Percentiles rank a stretch among this genome's conserved stretches.
These are phyloP conservation scores for Protomyces inouyei DNA, from an alignment of 1,139 yeast species.

Conservation along the genomic window DNA sequence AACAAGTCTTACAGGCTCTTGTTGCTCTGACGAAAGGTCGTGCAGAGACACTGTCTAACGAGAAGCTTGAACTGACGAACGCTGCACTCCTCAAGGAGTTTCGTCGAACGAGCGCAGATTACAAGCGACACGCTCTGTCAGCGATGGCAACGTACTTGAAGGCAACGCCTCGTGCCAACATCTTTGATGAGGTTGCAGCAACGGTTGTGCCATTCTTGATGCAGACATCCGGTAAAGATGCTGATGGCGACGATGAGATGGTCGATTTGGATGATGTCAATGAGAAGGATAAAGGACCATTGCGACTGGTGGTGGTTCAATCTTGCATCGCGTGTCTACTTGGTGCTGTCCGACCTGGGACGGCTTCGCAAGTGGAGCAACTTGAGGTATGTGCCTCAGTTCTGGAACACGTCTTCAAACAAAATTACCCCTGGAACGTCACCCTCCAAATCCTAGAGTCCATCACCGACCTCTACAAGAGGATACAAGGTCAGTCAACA, in stretches of 20 bases:
- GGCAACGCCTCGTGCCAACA: not conserved
- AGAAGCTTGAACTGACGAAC: conserved; percentile 42
- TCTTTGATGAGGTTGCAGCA: not conserved
- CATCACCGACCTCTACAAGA: not conserved
- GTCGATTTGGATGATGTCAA: not conserved
- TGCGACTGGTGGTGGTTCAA: not conserved
- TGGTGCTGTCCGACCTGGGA: not conserved
- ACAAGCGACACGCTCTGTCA: conserved; percentile 44
- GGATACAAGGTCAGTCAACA: too few species aligned
- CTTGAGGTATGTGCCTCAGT: not conserved
- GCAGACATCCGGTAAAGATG: not conserved
- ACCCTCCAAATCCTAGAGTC: not conserved
- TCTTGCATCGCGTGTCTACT: not conserved
- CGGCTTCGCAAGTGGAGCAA: not conserved
- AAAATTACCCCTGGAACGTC: conserved; percentile 7
- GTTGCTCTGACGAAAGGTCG: conserved; percentile 55
- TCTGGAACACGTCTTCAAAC: not conserved
- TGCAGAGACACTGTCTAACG: conserved; percentile 36
- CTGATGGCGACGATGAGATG: not conserved
- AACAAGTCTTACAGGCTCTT: conserved; percentile 63
- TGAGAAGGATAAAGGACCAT: not conserved
- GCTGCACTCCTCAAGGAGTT: conserved; percentile 56
- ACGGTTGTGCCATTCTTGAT: not conserved
- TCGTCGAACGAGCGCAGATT: conserved; percentile 60
- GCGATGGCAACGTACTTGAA: conserved; percentile 26